phyloP scores from a whole-genome alignment of 768 basidiomycete species.

The Galerina marginata region DNA sequence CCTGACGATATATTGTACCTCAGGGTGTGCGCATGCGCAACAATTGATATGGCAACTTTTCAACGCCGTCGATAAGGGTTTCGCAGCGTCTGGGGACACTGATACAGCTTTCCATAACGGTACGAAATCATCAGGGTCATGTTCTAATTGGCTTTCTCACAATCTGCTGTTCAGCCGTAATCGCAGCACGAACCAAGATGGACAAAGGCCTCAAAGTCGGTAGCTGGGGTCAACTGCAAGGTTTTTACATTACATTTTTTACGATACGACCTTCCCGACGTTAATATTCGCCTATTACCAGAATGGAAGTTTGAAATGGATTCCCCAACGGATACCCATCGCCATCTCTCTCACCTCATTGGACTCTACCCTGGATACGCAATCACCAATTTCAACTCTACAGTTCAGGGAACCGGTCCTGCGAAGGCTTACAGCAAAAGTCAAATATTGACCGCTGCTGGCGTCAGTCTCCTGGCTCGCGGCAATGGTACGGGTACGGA shows the following conservation, averaged over 20 bases:
- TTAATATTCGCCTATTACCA: slow-evolving; percentile 24
- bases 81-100: slow-evolving; percentile 63
- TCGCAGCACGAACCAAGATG: slow-evolving; percentile 62
- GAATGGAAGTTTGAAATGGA: slow-evolving; percentile 85
- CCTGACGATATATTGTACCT: not conserved
- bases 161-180: slow-evolving; percentile 51
- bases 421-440: slow-evolving; percentile 50
- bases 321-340: slow-evolving; percentile 65
- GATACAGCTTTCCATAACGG: slow-evolving; percentile 68
- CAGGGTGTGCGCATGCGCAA: slow-evolving; percentile 78
- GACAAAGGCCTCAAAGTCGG: slow-evolving; percentile 78
- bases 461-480: slow-evolving; percentile 62
- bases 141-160: not conserved
- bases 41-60: slow-evolving; percentile 83
- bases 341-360: slow-evolving; percentile 76
- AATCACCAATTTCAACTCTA: slow-evolving; percentile 55
- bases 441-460: slow-evolving; percentile 63
- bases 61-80: slow-evolving; percentile 75
- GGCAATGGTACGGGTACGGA: slow-evolving; percentile 77
- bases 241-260: slow-evolving; percentile 33
- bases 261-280: not conserved
- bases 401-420: slow-evolving; percentile 49
- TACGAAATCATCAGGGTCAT: slow-evolving; percentile 21
- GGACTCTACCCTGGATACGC: slow-evolving; percentile 83
- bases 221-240: slow-evolving; percentile 80